phyloP scores from a whole-genome alignment of 2,329 filamentous ascomycete species.

The Fusarium longipes region DNA sequence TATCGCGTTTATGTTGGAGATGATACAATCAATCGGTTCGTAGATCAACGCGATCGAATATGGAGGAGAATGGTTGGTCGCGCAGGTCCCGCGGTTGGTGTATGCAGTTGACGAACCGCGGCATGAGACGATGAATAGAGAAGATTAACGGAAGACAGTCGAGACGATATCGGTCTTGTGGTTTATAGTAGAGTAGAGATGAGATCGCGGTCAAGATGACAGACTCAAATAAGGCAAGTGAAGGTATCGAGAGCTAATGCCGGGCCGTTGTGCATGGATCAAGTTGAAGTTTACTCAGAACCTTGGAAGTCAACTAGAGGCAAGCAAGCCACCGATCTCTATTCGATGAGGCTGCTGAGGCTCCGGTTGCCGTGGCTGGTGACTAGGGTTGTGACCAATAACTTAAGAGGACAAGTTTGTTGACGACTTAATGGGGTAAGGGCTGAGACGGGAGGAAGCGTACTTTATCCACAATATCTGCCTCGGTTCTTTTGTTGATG shows the following conservation, averaged over 20 bases:
- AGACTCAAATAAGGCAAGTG: background rate
- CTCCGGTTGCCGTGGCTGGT: slow-evolving; percentile 43
- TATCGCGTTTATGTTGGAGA: slow-evolving; percentile 17
- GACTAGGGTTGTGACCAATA: slow-evolving; percentile 28
- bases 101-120: slow-evolving; percentile 43
- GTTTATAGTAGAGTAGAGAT: background rate
- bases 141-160: background rate
- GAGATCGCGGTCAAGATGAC: background rate
- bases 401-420: background rate
- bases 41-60: slow-evolving; percentile 41
- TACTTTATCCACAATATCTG: slow-evolving; percentile 23
- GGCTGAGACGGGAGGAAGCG: slow-evolving; percentile 28
- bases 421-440: slow-evolving; percentile 13
- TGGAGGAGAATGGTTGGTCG: slow-evolving; percentile 42
- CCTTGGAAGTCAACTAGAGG: slow-evolving; percentile 23
- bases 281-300: slow-evolving; percentile 26
- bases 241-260: slow-evolving; percentile 31
- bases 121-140: slow-evolving; percentile 34
- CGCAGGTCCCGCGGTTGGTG: slow-evolving; percentile 41
- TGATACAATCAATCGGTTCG: slow-evolving; percentile 7
- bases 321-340: slow-evolving; percentile 36
- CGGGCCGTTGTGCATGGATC: slow-evolving; percentile 26
- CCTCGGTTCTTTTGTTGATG: background rate
- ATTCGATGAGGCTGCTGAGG: slow-evolving; percentile 43
- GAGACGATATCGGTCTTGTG: background rate